phyloP scores from a whole-genome alignment of 345 rosid genomes.

The Citrus sp. region DNA sequence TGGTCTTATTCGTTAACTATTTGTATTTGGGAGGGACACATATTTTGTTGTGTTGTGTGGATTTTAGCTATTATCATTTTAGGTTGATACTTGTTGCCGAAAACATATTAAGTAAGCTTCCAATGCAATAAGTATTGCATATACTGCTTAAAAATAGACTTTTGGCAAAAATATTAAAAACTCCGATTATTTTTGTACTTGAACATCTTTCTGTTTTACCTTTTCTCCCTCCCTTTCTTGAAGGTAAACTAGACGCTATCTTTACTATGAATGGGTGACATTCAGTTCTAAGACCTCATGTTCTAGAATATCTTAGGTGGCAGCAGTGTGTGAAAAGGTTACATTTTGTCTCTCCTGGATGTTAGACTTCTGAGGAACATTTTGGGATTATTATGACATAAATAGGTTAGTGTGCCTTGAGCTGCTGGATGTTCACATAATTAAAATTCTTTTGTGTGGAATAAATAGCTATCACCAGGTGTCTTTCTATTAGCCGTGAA shows the following conservation, averaged over 20 bases:
- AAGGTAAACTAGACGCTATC: background rate
- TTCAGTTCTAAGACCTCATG: background rate
- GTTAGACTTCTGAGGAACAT: background rate
- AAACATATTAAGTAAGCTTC: background rate
- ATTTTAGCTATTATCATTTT: background rate
- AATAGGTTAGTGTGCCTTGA: background rate
- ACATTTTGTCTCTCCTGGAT: background rate
- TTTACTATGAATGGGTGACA: too few relatives aligned
- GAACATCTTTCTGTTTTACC: background rate
- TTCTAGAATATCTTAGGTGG: background rate
- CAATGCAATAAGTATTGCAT: background rate
- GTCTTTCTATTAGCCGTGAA: background rate
- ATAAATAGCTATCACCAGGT: background rate
- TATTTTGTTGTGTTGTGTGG: background rate
- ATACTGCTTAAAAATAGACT: background rate
- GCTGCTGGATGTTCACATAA: background rate
- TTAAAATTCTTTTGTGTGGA: background rate
- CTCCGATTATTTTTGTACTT: background rate
- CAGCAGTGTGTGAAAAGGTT: background rate
- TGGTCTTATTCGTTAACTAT: background rate
- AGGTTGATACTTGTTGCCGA: background rate
- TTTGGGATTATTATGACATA: background rate
- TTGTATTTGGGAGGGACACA: background rate
- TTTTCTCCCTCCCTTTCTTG: background rate
- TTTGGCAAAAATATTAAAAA: background rate